Evolutionary conservation across 768 basidiomycete species (phyloP).

Genomic region (Leccinum rimulosum): DNA sequence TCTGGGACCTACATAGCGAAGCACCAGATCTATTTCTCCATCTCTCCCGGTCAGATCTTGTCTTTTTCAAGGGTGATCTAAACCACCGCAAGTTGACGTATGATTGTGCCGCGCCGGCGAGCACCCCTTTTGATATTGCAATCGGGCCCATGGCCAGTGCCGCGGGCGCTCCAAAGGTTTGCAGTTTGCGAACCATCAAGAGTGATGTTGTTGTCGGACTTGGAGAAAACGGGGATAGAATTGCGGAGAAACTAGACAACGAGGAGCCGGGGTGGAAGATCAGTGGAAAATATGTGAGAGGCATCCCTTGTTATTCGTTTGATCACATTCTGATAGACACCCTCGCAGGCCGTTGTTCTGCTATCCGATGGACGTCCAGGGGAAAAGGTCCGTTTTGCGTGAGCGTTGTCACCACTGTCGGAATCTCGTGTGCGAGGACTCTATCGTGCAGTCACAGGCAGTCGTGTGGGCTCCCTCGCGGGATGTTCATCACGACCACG

Average conservation of each 20-base stretch:
- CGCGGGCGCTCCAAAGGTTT: constrained; percentile 83
- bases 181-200: constrained; percentile 89
- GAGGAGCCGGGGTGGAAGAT: constrained; percentile 95
- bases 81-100: constrained; percentile 92
- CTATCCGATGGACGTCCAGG: constrained; percentile 87
- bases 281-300: constrained; percentile 89
- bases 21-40: constrained; percentile 92
- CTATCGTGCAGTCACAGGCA: background rate
- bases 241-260: constrained; percentile 79
- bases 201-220: constrained; percentile 92
- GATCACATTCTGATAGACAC: constrained; percentile 13
- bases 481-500: background rate
- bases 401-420: constrained; percentile 1
- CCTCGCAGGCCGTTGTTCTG: constrained; percentile 74
- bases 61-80: constrained; percentile 92
- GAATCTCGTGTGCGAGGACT: background rate
- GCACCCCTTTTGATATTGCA: constrained; percentile 85
- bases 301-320: background rate
- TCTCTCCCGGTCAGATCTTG: constrained; percentile 85
- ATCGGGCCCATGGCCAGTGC: constrained; percentile 91
- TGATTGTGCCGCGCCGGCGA: constrained; percentile 81
- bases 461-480: background rate
- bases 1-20: constrained; percentile 81
- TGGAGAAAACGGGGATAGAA: constrained; percentile 61
- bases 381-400: constrained; percentile 80